Percentiles rank a stretch among this genome's conserved stretches.
phyloP scores from a whole-genome alignment of 768 basidiomycete species.

The Tricholoma bakamatsutake region DNA sequence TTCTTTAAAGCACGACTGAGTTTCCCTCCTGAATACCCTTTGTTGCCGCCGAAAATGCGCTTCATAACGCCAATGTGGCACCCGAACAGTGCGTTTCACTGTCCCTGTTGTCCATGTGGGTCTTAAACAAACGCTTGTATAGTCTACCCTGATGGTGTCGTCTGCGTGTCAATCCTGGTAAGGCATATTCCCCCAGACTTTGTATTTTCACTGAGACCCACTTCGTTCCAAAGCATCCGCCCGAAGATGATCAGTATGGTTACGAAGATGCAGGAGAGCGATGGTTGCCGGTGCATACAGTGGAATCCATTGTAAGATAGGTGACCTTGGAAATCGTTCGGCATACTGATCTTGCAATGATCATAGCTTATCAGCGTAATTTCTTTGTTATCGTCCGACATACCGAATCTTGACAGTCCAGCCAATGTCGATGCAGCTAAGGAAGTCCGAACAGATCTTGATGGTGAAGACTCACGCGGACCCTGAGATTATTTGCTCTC shows the following conservation, averaged over 20 bases:
- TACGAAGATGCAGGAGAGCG: conserved; percentile 96
- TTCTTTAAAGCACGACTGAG: conserved; percentile 88
- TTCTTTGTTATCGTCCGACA: conserved; percentile 88
- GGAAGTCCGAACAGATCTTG: conserved; percentile 62
- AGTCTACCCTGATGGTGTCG: conserved; percentile 92
- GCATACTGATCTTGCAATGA: conserved; percentile 7
- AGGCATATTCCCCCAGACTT: conserved; percentile 16
- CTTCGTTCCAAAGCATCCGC: conserved; percentile 62
- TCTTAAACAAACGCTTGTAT: conserved; percentile 8
- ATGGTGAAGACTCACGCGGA: conserved; percentile 35
- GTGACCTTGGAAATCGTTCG: not conserved
- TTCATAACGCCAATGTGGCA: conserved; percentile 97
- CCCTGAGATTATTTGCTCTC: not conserved
- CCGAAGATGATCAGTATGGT: conserved; percentile 94
- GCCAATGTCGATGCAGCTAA: conserved; percentile 97
- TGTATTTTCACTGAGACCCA: conserved; percentile 4
- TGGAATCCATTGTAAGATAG: conserved; percentile 83
- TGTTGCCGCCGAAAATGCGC: conserved; percentile 91
- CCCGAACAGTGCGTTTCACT: conserved; percentile 76
- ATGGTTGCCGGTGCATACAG: conserved; percentile 96
- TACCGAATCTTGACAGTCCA: conserved; percentile 87
- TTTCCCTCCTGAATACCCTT: conserved; percentile 88
- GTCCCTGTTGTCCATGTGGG: not conserved
- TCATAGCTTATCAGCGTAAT: conserved; percentile 90
- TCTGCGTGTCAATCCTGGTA: conserved; percentile 95